Evolutionary conservation across 805 yeast species (phyloP).

Genomic region (Starmerella riodocensis): DNA sequence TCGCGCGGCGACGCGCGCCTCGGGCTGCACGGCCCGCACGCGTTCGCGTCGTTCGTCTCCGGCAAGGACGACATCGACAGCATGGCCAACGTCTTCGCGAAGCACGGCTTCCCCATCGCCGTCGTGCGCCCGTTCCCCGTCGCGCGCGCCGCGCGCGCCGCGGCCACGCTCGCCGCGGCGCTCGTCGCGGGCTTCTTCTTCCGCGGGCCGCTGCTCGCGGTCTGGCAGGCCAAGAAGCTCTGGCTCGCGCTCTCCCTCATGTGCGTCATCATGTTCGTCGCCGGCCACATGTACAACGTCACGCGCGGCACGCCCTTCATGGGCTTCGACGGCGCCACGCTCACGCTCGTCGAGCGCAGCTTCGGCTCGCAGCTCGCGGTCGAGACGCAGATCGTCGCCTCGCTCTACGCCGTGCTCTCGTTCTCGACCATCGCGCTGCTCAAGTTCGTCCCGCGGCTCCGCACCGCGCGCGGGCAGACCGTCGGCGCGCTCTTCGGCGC

Average conservation of each 20-base stretch:
- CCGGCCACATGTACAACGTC: conserved; percentile 89
- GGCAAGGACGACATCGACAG: conserved; percentile 20
- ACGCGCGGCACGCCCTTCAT: conserved; percentile 57
- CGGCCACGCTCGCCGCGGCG: conserved; percentile 11
- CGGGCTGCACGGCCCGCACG: conserved; percentile 22
- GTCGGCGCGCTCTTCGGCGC: conserved; percentile 37
- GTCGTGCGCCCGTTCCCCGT: conserved; percentile 27
- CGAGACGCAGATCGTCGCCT: conserved; percentile 77
- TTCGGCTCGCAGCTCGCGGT: conserved; percentile 70
- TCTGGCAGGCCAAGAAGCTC: conserved; percentile 40
- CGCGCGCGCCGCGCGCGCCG: conserved; percentile 15
- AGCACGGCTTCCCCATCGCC: conserved; percentile 22
- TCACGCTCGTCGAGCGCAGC: conserved; percentile 46
- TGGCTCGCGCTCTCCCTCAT: conserved; percentile 67
- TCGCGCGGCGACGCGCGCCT: conserved; percentile 25
- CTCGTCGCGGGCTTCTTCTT: conserved; percentile 12
- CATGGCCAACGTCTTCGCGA: conserved; percentile 17
- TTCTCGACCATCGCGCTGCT: conserved; percentile 46
- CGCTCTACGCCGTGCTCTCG: conserved; percentile 45
- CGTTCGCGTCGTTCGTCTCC: conserved; percentile 22
- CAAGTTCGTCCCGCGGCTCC: conserved; percentile 41
- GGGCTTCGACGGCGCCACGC: conserved; percentile 32
- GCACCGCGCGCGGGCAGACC: conserved; percentile 36
- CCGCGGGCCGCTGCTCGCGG: conserved; percentile 27
- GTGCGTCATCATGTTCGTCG: conserved; percentile 52